A percentile compares a stretch with the other conserved stretches of the same genome.
These are phyloP conservation scores for Scutellaria barbata DNA, from an alignment of 257 asterid genomes.

Conservation along the genomic window DNA sequence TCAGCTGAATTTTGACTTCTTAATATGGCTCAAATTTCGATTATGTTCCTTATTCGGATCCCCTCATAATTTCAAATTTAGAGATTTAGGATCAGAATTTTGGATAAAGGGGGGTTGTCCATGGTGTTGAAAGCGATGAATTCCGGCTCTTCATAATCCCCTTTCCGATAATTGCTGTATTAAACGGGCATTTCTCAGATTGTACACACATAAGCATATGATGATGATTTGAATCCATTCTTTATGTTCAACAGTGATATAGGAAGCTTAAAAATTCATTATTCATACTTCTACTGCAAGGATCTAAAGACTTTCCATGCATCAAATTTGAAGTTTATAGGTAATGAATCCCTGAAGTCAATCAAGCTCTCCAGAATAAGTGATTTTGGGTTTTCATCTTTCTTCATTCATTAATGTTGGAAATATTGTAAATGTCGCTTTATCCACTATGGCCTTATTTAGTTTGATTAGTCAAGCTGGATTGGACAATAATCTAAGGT, in stretches of 20 bases:
- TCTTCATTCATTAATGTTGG: too few species aligned
- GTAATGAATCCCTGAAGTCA: too few species aligned
- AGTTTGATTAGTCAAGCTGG: too few species aligned
- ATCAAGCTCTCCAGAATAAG: neutral
- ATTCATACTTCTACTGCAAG: neutral
- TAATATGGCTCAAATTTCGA: conserved; percentile 15
- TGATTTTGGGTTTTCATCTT: neutral
- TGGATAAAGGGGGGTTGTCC: neutral
- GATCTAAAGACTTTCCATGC: neutral
- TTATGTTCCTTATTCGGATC: neutral
- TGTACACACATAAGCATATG: conserved; percentile 9
- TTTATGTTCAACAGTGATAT: neutral
- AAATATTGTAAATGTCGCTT: too few species aligned
- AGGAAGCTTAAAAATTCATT: conserved; percentile 14
- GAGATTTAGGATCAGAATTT: conserved; percentile 3
- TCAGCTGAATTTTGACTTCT: conserved; percentile 84
- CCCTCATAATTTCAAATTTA: neutral
- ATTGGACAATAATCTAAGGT: neutral
- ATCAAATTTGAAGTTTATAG: too few species aligned
- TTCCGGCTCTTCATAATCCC: neutral
- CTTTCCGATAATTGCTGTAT: neutral
- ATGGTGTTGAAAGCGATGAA: neutral
- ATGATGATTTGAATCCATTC: neutral
- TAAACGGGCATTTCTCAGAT: neutral
- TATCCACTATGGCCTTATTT: too few species aligned